Conservation (phyloP, 2,329 filamentous ascomycete species). For the Aspergillus sp. region DNA sequence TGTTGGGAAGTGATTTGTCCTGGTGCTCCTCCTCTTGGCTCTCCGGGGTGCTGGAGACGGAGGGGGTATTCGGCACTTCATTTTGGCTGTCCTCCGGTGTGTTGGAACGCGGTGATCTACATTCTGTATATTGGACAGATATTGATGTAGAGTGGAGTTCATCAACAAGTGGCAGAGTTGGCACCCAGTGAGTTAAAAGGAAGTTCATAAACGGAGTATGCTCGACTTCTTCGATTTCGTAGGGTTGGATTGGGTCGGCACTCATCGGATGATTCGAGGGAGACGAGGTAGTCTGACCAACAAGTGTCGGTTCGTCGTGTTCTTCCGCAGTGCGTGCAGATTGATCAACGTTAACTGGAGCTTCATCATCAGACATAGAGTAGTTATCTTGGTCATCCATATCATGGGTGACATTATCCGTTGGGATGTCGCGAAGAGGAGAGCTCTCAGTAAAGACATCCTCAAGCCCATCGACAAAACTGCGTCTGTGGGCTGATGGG, state of each 20-base stretch:
- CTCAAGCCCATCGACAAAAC: conserved; percentile 16
- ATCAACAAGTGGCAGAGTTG: not conserved
- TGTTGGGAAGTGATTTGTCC: conserved; percentile 17
- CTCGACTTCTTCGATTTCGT: conserved; percentile 22
- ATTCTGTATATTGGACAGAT: not conserved
- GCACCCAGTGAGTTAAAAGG: conserved; percentile 5
- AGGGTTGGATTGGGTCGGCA: conserved; percentile 16
- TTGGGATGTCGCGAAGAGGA: not conserved
- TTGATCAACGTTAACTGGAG: not conserved
- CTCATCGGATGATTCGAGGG: conserved; percentile 6
- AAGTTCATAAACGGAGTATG: conserved; percentile 13
- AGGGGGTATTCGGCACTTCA: not conserved
- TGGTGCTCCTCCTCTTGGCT: not conserved
- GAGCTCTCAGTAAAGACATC: conserved; percentile 19
- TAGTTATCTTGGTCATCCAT: not conserved
- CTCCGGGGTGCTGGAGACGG: not conserved
- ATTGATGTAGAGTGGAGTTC: not conserved
- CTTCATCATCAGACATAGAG: not conserved
- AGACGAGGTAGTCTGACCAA: conserved; percentile 15
- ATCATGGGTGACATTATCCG: conserved; percentile 1
- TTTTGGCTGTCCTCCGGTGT: not conserved
- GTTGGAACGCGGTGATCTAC: not conserved
- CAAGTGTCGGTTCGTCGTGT: conserved; percentile 21
- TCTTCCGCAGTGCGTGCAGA: conserved; percentile 13
- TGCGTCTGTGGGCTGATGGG: not conserved